phyloP scores from a whole-genome alignment of 106 monocot species.

The Dendrobium officinale region DNA sequence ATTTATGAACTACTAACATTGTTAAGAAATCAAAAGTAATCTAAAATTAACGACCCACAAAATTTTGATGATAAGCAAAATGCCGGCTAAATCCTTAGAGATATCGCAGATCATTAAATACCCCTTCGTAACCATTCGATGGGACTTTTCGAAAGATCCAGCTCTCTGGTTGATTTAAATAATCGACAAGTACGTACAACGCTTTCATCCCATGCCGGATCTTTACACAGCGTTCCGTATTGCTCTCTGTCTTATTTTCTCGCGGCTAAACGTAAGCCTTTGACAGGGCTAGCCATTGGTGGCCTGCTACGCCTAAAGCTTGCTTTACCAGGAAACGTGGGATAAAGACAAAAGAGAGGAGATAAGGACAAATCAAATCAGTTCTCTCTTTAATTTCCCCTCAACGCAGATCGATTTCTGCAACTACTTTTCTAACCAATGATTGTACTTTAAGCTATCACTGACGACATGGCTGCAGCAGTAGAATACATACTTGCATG shows the following conservation, averaged over 20 bases:
- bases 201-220: neutral
- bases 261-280: neutral
- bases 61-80: too few relatives aligned
- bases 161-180: neutral
- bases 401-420: neutral
- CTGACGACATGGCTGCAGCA: too few relatives aligned
- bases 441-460: neutral
- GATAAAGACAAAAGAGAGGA: neutral
- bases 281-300: neutral
- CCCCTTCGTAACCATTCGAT: neutral
- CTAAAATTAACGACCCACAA: too few relatives aligned
- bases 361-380: neutral
- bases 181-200: neutral
- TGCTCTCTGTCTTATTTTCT: neutral
- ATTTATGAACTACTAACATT: too few relatives aligned
- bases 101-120: too few relatives aligned
- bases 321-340: neutral
- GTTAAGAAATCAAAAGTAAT: too few relatives aligned
- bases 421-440: neutral
- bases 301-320: neutral
- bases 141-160: neutral
- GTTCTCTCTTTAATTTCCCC: too few relatives aligned
- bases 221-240: neutral
- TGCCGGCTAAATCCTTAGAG: too few relatives aligned
- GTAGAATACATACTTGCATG: constrained; percentile 1